phyloP scores from a whole-genome alignment of 768 basidiomycete genomes.

The Russula sp. region DNA sequence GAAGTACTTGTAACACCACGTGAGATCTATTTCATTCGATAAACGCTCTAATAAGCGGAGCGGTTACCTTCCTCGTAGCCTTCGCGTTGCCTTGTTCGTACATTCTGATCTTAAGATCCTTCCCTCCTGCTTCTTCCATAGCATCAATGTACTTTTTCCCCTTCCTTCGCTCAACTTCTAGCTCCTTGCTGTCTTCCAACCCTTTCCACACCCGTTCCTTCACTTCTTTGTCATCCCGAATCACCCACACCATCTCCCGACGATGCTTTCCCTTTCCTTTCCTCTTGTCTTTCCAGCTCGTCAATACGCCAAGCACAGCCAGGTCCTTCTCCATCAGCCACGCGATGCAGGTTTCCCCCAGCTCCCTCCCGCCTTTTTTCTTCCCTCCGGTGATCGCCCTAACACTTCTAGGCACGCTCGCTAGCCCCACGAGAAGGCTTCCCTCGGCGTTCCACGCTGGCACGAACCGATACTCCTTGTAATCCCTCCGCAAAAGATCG shows the following conservation, averaged over 20 bases:
- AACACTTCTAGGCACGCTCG: constrained; percentile 73
- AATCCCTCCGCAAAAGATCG: constrained; percentile 90
- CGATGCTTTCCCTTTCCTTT: constrained; percentile 55
- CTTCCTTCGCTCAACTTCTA: constrained; percentile 44
- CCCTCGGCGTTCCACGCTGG: constrained; percentile 38
- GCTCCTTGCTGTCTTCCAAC: constrained; percentile 48
- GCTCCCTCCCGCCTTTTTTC: constrained; percentile 35
- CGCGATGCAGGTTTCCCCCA: constrained; percentile 35
- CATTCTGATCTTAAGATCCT: background rate
- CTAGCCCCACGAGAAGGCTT: constrained; percentile 62
- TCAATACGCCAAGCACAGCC: constrained; percentile 72
- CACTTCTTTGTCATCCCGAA: constrained; percentile 41
- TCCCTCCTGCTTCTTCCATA: constrained; percentile 30
- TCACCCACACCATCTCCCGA: constrained; percentile 63
- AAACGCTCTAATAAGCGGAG: constrained; percentile 13
- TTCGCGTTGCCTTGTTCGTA: constrained; percentile 19
- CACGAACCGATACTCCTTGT: constrained; percentile 73
- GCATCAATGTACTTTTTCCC: constrained; percentile 27
- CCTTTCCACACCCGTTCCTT: constrained; percentile 49
- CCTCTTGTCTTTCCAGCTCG: constrained; percentile 53
- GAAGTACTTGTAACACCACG: too few relatives aligned
- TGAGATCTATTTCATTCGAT: background rate
- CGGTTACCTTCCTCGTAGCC: constrained; percentile 21
- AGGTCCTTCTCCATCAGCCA: constrained; percentile 68
- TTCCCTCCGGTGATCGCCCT: constrained; percentile 45